These are phyloP conservation scores for Yamadazyma phyllophila DNA, from an alignment of 805 yeast genomes.

Conservation along the genomic window DNA sequence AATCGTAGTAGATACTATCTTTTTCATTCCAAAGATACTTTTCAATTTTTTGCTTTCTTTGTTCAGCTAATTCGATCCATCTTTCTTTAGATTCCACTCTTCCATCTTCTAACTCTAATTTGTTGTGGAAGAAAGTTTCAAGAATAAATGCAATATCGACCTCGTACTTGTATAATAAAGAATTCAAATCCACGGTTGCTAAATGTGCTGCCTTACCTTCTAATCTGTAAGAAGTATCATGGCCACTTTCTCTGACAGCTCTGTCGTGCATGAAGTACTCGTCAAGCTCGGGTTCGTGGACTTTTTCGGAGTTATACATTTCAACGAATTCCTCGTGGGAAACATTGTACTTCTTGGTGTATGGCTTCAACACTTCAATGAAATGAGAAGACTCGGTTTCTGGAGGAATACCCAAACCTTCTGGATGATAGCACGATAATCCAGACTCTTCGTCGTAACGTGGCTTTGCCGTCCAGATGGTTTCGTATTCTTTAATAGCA, in stretches of 20 bases:
- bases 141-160: constrained; percentile 71
- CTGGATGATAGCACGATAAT: constrained; percentile 85
- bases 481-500: constrained; percentile 81
- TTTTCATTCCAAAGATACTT: constrained; percentile 82
- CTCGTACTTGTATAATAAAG: constrained; percentile 87
- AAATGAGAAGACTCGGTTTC: constrained; percentile 94
- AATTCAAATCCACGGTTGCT: constrained; percentile 87
- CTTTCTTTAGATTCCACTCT: constrained; percentile 41
- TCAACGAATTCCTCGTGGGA: constrained; percentile 62
- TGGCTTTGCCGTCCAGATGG: constrained; percentile 77
- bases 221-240: constrained; percentile 87
- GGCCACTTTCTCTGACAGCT: constrained; percentile 95
- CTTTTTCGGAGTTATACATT: constrained; percentile 60
- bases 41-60: constrained; percentile 54
- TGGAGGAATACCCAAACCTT: constrained; percentile 92
- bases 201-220: constrained; percentile 87
- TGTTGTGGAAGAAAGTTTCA: constrained; percentile 52
- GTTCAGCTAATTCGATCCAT: constrained; percentile 64
- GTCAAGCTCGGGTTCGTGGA: constrained; percentile 79
- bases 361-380: constrained; percentile 64
- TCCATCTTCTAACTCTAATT: constrained; percentile 26
- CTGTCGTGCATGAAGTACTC: constrained; percentile 88
- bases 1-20: constrained; percentile 78
- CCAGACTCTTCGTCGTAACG: constrained; percentile 73
- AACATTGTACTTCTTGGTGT: constrained; percentile 56